A percentile compares a stretch with the other conserved stretches of the same genome.
These are phyloP conservation scores for Bruguiera sexangula DNA, from an alignment of 345 rosid genomes.

Conservation along the genomic window DNA sequence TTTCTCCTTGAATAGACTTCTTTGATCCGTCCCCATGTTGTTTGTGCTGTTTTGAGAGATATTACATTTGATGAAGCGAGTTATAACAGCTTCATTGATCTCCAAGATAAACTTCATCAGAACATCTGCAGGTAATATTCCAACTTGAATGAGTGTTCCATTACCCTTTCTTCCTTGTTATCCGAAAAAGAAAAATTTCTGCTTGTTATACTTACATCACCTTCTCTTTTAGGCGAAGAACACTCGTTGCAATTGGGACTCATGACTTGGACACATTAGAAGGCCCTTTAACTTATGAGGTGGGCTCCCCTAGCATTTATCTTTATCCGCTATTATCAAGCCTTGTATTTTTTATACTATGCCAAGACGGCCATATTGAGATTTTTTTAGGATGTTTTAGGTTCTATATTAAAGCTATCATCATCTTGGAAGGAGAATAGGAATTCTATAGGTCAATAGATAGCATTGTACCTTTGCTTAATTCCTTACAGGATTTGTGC, in stretches of 20 bases:
- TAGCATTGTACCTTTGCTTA: neutral
- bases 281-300: constrained; percentile 96
- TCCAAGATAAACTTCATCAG: constrained; percentile 95
- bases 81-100: constrained; percentile 92
- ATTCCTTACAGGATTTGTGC: too few species aligned
- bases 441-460: neutral
- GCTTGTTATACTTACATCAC: neutral
- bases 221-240: constrained; percentile 58
- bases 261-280: constrained; percentile 89
- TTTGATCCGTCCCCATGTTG: constrained; percentile 58
- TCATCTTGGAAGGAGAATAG: neutral
- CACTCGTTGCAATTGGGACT: constrained; percentile 90
- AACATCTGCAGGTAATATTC: constrained; percentile 77
- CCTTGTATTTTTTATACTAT: neutral
- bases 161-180: neutral
- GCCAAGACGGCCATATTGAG: neutral
- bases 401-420: too few species aligned
- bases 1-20: constrained; percentile 49
- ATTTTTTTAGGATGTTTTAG: neutral
- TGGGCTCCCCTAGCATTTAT: constrained; percentile 24
- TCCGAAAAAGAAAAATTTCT: neutral
- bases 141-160: neutral
- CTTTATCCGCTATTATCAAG: neutral
- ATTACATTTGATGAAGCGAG: constrained; percentile 76
- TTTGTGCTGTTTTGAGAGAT: constrained; percentile 88